Base-by-base conservation (phyloP, 805 yeast genomes). In the Priceomyces fermenticarens region DNA sequence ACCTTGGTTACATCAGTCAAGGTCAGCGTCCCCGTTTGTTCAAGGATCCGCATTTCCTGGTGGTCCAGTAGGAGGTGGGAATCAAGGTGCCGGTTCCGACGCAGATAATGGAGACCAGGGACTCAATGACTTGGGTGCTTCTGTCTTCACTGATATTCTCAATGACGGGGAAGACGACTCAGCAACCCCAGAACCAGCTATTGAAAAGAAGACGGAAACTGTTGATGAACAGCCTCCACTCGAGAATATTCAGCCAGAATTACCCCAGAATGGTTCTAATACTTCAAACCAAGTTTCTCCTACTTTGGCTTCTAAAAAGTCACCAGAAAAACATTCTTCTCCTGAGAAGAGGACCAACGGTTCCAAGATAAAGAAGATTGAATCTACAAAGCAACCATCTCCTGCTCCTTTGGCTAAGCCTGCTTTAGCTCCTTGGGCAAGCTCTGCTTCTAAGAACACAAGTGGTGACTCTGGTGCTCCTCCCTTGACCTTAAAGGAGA, bases 361-460 rank as follows among this genome's bases (percentile, higher is more conserved):
- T 20, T 20, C 25, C 25, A 20, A 20, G 10, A 16, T 32, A 4
- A 32, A 32, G 26, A 10, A 15, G 3, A 32, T 32, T 17, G 35
- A 32, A 10, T 11, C 35, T 8, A 8, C 35, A 11, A 20, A 32
- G n/a, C 17, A 23, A 5, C 10, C 26, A 15, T 20, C 17, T 8
- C 55, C 57, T 2, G 42, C 55, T 27, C 33, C 43, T 27, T 46
- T 53, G 12, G 27, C 44, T 6, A 52, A 45, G 15, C 51, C 43
- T 25, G 33, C 47, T 35, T 54, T 69, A 25, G 83, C 83, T 4
- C 83, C 83, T 33, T 78, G 83, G 83, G 82, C 82, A n/a, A 44
- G 56, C 13, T n/a, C 32, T 16, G n/a, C 41, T 2, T 20, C 29
- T 35, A 11, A n/a, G 4, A 30, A 36, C 4, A 16, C 29, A 8